Evolutionary conservation across 306 rosid species (phyloP).

Genomic region (Dryas alaskensis): DNA sequence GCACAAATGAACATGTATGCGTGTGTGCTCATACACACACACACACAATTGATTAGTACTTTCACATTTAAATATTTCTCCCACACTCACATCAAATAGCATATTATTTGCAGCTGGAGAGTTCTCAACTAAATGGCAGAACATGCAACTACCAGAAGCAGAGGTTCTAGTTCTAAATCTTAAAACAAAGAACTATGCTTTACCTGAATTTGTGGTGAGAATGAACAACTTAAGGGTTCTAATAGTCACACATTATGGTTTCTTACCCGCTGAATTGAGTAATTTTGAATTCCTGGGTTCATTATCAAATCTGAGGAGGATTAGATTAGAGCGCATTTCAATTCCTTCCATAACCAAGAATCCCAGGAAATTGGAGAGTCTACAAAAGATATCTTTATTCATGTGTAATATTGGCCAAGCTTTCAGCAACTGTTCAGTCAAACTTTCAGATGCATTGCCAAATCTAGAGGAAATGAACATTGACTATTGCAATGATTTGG

Average conservation of each 20-base stretch:
- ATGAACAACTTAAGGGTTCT: constrained; percentile 19
- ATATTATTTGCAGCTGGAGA: constrained; percentile 41
- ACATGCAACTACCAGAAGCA: constrained; percentile 39
- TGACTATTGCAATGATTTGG: constrained; percentile 50
- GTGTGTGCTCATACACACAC: too few relatives aligned
- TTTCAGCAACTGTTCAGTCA: constrained; percentile 22
- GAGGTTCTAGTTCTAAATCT: constrained; percentile 58
- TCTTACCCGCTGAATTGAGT: constrained; percentile 32
- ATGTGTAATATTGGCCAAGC: constrained; percentile 54
- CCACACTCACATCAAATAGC: background rate
- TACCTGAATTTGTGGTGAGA: constrained; percentile 37
- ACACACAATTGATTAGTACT: background rate
- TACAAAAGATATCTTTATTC: constrained; percentile 48
- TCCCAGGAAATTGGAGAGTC: constrained; percentile 30
- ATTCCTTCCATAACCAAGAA: constrained; percentile 33
- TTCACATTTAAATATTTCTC: too few relatives aligned
- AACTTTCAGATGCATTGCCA: constrained; percentile 38
- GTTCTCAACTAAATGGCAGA: constrained; percentile 41
- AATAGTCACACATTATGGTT: constrained; percentile 36
- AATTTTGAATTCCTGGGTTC: constrained; percentile 35
- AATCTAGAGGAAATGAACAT: constrained; percentile 43
- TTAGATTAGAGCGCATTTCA: constrained; percentile 52
- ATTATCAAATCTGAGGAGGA: constrained; percentile 31
- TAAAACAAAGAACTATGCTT: constrained; percentile 29
- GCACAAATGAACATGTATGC: background rate